Evolutionary conservation across 768 basidiomycete species (phyloP).

Genomic region (Xerocomus brunneocitrinus): DNA sequence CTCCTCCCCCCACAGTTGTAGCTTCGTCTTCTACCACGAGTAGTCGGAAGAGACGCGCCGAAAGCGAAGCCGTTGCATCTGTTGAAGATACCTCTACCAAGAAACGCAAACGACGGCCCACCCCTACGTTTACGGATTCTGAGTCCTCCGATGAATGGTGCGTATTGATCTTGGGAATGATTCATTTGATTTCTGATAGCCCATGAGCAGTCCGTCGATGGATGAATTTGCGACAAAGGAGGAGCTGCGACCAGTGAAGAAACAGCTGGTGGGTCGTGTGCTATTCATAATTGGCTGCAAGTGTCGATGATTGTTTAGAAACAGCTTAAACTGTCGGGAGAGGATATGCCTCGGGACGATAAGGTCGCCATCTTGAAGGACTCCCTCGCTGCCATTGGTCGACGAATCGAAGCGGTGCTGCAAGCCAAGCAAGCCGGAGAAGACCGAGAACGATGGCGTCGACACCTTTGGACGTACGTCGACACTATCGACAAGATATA

Average conservation of each 20-base stretch:
- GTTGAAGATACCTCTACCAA: slow-evolving; percentile 63
- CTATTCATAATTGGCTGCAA: background rate
- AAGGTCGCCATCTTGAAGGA: slow-evolving; percentile 96
- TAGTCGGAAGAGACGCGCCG: slow-evolving; percentile 69
- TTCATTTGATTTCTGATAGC: slow-evolving; percentile 6
- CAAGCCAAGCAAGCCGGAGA: slow-evolving; percentile 74
- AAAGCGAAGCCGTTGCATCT: slow-evolving; percentile 80
- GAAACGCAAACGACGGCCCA: slow-evolving; percentile 89
- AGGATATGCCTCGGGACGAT: slow-evolving; percentile 90
- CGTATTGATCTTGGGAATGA: slow-evolving; percentile 26
- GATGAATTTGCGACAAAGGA: slow-evolving; percentile 92
- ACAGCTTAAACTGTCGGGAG: slow-evolving; percentile 90
- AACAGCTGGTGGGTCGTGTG: slow-evolving; percentile 67
- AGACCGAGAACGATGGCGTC: slow-evolving; percentile 81
- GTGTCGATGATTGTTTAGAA: slow-evolving; percentile 50
- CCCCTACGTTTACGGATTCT: slow-evolving; percentile 94
- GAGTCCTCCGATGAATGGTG: slow-evolving; percentile 91
- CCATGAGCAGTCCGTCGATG: slow-evolving; percentile 75
- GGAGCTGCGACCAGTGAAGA: slow-evolving; percentile 93
- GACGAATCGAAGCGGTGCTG: slow-evolving; percentile 83
- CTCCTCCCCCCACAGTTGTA: slow-evolving; percentile 69
- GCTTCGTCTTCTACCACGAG: slow-evolving; percentile 60
- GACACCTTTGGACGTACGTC: slow-evolving; percentile 95
- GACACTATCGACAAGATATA: slow-evolving; percentile 1
- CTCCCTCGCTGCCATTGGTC: slow-evolving; percentile 89